Base-by-base conservation (phyloP, 2,329 filamentous ascomycete genomes). In the Pseudogymnoascus verrucosus region DNA sequence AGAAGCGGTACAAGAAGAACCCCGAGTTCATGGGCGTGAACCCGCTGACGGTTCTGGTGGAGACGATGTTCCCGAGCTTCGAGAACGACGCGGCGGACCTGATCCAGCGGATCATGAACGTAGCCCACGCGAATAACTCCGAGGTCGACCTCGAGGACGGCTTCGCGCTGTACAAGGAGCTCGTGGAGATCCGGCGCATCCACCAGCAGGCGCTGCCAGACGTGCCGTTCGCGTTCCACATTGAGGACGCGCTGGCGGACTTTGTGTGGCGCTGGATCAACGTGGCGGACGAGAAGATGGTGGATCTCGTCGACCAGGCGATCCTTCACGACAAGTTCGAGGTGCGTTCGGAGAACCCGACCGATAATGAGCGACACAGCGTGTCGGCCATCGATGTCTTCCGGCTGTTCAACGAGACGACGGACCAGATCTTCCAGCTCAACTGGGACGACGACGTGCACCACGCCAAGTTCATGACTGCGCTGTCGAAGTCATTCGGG, bases 211-310 rank as follows among this genome's bases (percentile, higher is more conserved):
- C 86, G 21, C 81, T 97, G 16, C 90, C 90, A 0, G 81, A 81
- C 68, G 79, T 85, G 65, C 84, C 86, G 1, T 99, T 98, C 74
- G 88, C 87, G 4, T 97, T 98, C 74, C 87, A 92, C 68, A 84
- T 99, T 47, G 95, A 99, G 75, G 85, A 87, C 44, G 79, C 96
- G 14, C 81, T 99, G 16, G 89, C 93, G 66, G 89, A 90, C 37
- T 99, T 98, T 74, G 95, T 98, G 5, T 98, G 93, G 93, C 87
- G 91, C 64, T 99, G 93, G 93, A 91, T 99, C 67, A 82, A 84
- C 62, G 84, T 87, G 67, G 92, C 91, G 6, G 92, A 98, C 70
- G 79, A 80, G 36, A 91, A 88, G 71, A 87, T 97, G 71, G 81
- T 89, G 66, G 86, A 87, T 23, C 95, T 95, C 79, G 90, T 98